Evolutionary conservation across 2,329 filamentous ascomycete genomes (phyloP).

Genomic region (Fusarium nanum): DNA sequence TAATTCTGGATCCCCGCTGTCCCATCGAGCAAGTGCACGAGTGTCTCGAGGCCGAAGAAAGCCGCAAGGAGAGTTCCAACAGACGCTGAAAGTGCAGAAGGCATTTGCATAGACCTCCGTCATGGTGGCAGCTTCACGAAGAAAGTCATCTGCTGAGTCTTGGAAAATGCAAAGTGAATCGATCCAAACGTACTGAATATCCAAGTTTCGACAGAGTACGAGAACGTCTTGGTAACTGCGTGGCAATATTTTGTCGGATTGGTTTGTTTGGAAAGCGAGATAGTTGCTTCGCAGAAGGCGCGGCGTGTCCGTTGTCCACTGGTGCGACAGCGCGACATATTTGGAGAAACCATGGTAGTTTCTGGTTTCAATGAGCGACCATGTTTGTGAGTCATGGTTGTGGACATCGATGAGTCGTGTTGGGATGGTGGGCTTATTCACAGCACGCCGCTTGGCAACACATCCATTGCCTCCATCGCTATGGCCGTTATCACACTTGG

Average conservation of each 20-base stretch:
- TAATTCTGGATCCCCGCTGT: accelerated
- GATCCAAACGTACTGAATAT: neutral
- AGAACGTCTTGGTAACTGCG: neutral
- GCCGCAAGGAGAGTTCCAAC: neutral
- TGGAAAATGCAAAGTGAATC: slow-evolving; percentile 13
- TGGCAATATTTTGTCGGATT: neutral
- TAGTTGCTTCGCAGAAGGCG: accelerated
- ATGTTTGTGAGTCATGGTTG: accelerated
- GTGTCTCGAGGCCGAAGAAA: neutral
- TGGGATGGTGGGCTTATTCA: neutral
- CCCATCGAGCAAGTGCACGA: neutral
- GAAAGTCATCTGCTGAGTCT: neutral
- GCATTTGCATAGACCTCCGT: slow-evolving; percentile 2
- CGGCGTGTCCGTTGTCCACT: neutral
- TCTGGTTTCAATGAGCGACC: accelerated
- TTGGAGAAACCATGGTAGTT: accelerated
- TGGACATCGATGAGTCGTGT: neutral
- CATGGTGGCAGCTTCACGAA: neutral
- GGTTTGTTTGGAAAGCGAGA: neutral
- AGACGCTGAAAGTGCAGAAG: neutral
- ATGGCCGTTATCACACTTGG: neutral
- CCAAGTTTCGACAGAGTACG: neutral
- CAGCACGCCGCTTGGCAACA: neutral
- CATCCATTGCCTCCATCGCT: neutral
- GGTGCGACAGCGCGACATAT: neutral